Evolutionary conservation across 345 rosid species (phyloP).

Genomic region (Eucalyptus polyanthemos): DNA sequence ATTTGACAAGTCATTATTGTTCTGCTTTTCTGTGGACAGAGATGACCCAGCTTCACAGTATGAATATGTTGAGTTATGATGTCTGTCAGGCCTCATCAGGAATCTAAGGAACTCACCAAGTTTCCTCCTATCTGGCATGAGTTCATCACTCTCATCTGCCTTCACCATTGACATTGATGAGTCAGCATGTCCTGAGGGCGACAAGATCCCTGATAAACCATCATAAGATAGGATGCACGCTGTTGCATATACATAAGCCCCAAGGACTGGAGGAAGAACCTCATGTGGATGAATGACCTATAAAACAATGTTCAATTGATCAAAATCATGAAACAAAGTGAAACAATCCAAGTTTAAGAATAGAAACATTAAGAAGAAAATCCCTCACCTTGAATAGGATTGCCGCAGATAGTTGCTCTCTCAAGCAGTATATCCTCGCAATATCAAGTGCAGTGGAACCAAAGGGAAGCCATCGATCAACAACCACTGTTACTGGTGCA

Average conservation of each 20-base stretch:
- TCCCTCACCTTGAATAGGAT: conserved; percentile 56
- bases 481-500: conserved; percentile 47
- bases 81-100: background rate
- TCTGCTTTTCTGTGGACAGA: background rate
- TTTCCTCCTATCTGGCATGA: background rate
- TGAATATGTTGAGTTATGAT: background rate
- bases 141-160: conserved; percentile 21
- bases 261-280: conserved; percentile 52
- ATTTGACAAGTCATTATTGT: background rate
- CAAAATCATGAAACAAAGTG: background rate
- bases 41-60: background rate
- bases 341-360: background rate
- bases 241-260: conserved; percentile 47
- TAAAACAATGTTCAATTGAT: background rate
- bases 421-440: conserved; percentile 85
- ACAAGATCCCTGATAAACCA: conserved; percentile 35
- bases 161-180: conserved; percentile 28
- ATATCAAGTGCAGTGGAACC: conserved; percentile 64
- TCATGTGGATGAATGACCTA: conserved; percentile 58
- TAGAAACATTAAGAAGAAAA: background rate
- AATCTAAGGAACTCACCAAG: conserved; percentile 4
- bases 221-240: conserved; percentile 53
- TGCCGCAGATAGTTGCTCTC: conserved; percentile 65
- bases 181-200: conserved; percentile 16
- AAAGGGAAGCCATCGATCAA: conserved; percentile 80